Percentiles rank a stretch among this genome's conserved stretches.
phyloP scores from a whole-genome alignment of 768 basidiomycete genomes.

The Tubosaeta sp. region DNA sequence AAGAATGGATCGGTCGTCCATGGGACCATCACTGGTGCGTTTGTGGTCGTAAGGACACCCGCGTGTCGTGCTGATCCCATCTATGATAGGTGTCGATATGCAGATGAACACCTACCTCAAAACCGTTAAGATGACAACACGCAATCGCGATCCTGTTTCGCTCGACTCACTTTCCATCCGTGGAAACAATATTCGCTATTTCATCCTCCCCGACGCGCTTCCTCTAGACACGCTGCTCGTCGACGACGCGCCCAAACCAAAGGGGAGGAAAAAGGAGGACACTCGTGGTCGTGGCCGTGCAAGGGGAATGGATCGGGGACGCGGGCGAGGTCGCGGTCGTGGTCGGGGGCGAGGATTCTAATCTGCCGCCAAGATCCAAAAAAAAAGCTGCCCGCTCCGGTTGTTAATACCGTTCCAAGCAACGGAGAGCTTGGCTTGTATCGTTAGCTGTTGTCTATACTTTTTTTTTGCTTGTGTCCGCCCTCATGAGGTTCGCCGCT shows the following conservation, averaged over 20 bases:
- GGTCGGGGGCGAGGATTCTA: constrained; percentile 44
- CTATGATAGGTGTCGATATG: constrained; percentile 84
- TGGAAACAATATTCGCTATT: constrained; percentile 96
- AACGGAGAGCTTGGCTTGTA: constrained; percentile 20
- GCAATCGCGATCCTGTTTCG: constrained; percentile 81
- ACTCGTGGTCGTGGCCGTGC: constrained; percentile 61
- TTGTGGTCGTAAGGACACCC: background rate
- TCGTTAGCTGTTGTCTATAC: constrained; percentile 8
- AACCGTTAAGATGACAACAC: constrained; percentile 93
- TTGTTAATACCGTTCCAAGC: constrained; percentile 19
- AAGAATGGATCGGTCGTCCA: constrained; percentile 96
- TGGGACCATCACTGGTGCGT: constrained; percentile 93
- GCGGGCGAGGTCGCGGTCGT: constrained; percentile 54
- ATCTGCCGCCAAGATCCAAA: background rate
- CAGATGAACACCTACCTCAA: constrained; percentile 99
- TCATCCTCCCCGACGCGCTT: constrained; percentile 94
- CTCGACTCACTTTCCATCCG: constrained; percentile 92
- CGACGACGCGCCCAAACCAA: constrained; percentile 96
- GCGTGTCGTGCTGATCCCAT: background rate
- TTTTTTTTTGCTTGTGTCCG: background rate
- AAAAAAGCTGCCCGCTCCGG: constrained; percentile 3
- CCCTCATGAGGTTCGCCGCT: constrained; percentile 25
- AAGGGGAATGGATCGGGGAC: constrained; percentile 44
- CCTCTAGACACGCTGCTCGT: constrained; percentile 96
- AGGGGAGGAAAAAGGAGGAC: constrained; percentile 86